Conservation (phyloP, 768 basidiomycete species). For the Hericium alpestre region DNA sequence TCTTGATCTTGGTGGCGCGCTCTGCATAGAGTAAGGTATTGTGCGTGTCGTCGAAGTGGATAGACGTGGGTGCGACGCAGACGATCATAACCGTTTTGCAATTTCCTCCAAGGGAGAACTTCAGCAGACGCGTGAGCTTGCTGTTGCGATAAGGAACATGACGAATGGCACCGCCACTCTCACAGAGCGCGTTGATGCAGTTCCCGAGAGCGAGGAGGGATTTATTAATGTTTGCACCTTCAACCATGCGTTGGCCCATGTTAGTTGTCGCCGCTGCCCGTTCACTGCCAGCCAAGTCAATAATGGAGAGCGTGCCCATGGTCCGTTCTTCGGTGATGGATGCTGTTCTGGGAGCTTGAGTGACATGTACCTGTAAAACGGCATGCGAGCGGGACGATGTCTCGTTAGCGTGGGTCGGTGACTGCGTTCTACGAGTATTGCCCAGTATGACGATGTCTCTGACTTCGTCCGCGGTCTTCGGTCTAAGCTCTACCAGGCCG, state of each 20-base stretch:
- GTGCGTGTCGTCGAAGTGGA: conserved; percentile 96
- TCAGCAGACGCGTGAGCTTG: conserved; percentile 94
- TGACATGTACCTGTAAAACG: conserved; percentile 91
- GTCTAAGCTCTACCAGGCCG: conserved; percentile 72
- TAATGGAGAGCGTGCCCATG: conserved; percentile 90
- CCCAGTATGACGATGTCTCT: conserved; percentile 87
- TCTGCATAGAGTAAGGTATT: conserved; percentile 98
- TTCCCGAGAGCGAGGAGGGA: conserved; percentile 94
- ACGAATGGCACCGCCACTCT: conserved; percentile 76
- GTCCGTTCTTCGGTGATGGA: conserved; percentile 73
- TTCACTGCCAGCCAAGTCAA: conserved; percentile 96
- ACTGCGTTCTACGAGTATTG: conserved; percentile 81
- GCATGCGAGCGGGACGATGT: conserved; percentile 97
- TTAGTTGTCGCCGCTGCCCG: conserved; percentile 93
- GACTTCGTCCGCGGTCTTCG: conserved; percentile 81
- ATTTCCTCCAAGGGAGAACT: conserved; percentile 96
- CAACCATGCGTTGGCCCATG: conserved; percentile 96
- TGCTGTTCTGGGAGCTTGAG: conserved; percentile 77
- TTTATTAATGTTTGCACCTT: conserved; percentile 99
- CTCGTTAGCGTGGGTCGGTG: conserved; percentile 91
- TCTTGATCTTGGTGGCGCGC: conserved; percentile 96
- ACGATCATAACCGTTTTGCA: conserved; percentile 99
- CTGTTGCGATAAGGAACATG: conserved; percentile 97
- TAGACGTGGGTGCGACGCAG: conserved; percentile 89
- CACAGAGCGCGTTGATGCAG: conserved; percentile 97